phyloP scores from a whole-genome alignment of 305 asterid genomes.

The Fraxinus paxiana region DNA sequence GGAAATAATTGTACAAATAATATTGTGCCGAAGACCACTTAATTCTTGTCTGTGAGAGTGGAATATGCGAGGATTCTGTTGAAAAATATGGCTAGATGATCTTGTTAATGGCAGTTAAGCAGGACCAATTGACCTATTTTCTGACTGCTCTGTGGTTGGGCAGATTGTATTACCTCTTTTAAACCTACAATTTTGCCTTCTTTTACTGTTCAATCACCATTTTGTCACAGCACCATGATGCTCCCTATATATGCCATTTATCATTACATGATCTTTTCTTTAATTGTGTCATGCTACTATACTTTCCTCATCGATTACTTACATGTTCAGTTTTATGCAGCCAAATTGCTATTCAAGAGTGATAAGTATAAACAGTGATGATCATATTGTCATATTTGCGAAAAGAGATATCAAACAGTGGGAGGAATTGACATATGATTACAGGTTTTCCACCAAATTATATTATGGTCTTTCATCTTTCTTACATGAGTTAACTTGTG shows the following conservation, averaged over 20 bases:
- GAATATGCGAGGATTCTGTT: neutral
- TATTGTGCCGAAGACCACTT: neutral
- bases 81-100: neutral
- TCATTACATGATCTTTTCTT: neutral
- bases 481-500: conserved; percentile 13
- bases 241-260: neutral
- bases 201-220: neutral
- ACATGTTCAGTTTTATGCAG: conserved; percentile 42
- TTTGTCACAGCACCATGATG: neutral
- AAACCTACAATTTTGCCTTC: neutral
- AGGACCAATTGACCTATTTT: neutral
- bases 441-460: conserved; percentile 57
- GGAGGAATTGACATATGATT: conserved; percentile 94
- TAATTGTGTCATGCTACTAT: neutral
- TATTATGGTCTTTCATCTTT: conserved; percentile 13
- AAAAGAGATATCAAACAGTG: conserved; percentile 78
- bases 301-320: conserved; percentile 16
- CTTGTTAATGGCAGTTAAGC: neutral
- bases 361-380: conserved; percentile 54
- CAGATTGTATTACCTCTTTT: neutral
- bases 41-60: neutral
- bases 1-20: neutral
- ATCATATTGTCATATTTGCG: conserved; percentile 87
- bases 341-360: conserved; percentile 93
- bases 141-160: neutral